Base-by-base conservation (phyloP, 148 eudicot species). In the Simmondsia chinensis region DNA sequence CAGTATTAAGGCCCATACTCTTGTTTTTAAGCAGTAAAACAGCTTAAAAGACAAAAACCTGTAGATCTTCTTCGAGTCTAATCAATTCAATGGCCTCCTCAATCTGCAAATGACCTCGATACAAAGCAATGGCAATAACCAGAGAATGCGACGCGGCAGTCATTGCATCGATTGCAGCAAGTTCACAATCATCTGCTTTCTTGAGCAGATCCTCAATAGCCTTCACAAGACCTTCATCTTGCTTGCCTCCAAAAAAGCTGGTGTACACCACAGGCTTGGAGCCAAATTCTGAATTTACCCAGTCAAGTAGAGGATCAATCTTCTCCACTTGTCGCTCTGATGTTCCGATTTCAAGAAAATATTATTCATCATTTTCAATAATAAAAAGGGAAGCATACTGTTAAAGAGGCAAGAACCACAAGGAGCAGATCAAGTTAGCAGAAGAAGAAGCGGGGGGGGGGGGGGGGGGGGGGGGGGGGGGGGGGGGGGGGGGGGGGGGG, bases 51-150 rank as follows among this genome's bases (percentile, higher is more conserved):
- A 49, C 25, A 48, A n/a, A 28, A 40, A 84, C 94, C 88, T 89
- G 97, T 16, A 73, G 36, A 71, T 89, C 97, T 72, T 89, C 97
- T 71, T 89, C 97, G 17, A 89, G 87, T 56, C 97, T 78, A 53
- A 82, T 78, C 66, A 89, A 68, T 60, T 89, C 93, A 62, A 89
- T 59, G 28, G 93, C 93, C 47, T 89, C 88, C 55, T 79, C 88
- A 52, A 89, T 69, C 56, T 60, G 69, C 66, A 89, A 60, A 63
- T 61, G 75, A 23, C 85, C 95, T 39, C 62, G 68, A 24, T 69
- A 50, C 9, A 89, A 40, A 34, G 63, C 95, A 74, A 89, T 61
- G 20, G 95, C 52, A 48, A 89, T 85, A 42, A 53, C 45, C 39
- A 89, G 63, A 45, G 97, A 89, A 52, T 82, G 97, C 14, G 94